These are phyloP conservation scores for Favolaschia claudopus DNA, from an alignment of 768 basidiomycete genomes.

Conservation along the genomic window DNA sequence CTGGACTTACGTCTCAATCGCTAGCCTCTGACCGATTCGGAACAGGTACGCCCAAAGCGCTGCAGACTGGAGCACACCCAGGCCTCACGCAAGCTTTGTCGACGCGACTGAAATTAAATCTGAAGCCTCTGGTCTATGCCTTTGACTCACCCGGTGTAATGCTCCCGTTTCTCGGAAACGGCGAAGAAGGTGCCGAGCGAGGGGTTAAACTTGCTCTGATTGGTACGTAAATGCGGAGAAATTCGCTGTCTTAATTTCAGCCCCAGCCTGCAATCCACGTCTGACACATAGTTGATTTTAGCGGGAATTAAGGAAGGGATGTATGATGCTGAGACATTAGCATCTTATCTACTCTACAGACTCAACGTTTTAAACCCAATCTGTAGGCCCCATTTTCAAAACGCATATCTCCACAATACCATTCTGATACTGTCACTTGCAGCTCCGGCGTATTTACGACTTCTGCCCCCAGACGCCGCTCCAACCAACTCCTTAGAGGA, in stretches of 20 bases:
- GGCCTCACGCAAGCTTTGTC: slow-evolving; percentile 91
- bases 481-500: slow-evolving; percentile 68
- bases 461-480: slow-evolving; percentile 60
- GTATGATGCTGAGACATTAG: slow-evolving; percentile 85
- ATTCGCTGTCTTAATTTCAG: not conserved
- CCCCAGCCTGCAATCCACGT: slow-evolving; percentile 3
- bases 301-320: slow-evolving; percentile 95
- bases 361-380: slow-evolving; percentile 80
- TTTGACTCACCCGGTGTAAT: slow-evolving; percentile 97
- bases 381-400: slow-evolving; percentile 56
- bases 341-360: slow-evolving; percentile 86
- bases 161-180: slow-evolving; percentile 92
- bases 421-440: slow-evolving; percentile 14
- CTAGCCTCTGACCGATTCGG: slow-evolving; percentile 6
- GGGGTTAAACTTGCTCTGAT: slow-evolving; percentile 94
- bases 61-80: slow-evolving; percentile 88
- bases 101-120: slow-evolving; percentile 84
- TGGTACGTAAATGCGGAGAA: slow-evolving; percentile 64
- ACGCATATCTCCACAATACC: slow-evolving; percentile 10
- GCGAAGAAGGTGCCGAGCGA: slow-evolving; percentile 85
- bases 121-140: slow-evolving; percentile 87
- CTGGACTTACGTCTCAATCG: slow-evolving; percentile 39
- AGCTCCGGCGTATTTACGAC: slow-evolving; percentile 75
- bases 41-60: slow-evolving; percentile 83
- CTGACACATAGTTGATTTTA: slow-evolving; percentile 41